Evolutionary conservation across 495 filamentous ascomycete genomes (phyloP).

Genomic region (Chlorociboria aeruginascens): DNA sequence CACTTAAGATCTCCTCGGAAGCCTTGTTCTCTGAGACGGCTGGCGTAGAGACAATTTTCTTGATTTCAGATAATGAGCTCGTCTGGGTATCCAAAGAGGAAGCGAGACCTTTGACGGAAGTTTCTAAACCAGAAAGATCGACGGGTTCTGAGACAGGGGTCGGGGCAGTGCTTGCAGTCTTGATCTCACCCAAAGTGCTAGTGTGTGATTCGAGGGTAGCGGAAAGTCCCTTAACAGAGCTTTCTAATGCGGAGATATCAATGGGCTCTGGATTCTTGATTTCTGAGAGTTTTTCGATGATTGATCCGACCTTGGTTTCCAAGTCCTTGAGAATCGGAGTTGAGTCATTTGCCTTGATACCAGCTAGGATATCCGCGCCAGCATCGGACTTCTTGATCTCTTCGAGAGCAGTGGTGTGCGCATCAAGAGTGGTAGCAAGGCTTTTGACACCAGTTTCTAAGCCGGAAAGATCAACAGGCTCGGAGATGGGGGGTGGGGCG

Average conservation of each 20-base stretch:
- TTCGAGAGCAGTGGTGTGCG: neutral
- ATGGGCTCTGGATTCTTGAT: neutral
- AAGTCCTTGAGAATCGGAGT: slow-evolving; percentile 1
- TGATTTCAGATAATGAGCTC: slow-evolving; percentile 9
- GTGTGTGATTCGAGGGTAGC: slow-evolving; percentile 1
- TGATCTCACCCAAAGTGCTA: slow-evolving; percentile 6
- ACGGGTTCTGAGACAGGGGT: slow-evolving; percentile 1
- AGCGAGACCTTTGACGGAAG: slow-evolving; percentile 6
- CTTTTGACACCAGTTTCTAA: neutral
- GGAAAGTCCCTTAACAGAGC: slow-evolving; percentile 2
- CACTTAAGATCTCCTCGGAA: no score
- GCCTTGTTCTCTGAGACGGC: no score
- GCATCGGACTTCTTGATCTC: slow-evolving; percentile 9
- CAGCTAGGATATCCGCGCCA: neutral
- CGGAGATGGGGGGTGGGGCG: neutral
- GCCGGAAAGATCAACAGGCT: slow-evolving; percentile 1
- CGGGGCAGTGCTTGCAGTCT: slow-evolving; percentile 2
- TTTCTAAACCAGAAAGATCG: slow-evolving; percentile 10
- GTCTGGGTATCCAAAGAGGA: slow-evolving; percentile 7
- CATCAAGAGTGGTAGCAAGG: neutral
- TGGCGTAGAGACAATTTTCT: neutral
- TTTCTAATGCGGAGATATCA: slow-evolving; percentile 8
- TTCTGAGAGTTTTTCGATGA: neutral
- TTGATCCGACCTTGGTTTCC: neutral
- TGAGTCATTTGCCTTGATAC: slow-evolving; percentile 1